Evolutionary conservation across 805 yeast species (phyloP).

Genomic region (Lipomyces anomalus): DNA sequence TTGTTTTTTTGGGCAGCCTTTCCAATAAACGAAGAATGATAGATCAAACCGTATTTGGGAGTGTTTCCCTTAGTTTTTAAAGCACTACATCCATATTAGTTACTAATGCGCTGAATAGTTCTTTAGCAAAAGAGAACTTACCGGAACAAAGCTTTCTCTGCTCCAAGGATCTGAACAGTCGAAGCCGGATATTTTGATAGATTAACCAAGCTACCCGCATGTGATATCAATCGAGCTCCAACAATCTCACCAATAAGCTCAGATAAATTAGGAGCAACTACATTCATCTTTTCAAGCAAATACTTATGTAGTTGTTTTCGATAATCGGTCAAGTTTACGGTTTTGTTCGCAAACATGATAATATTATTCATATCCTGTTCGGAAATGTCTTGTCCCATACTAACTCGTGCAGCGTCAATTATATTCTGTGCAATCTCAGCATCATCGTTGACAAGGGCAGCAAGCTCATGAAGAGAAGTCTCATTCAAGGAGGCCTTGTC

Average conservation of each 20-base stretch:
- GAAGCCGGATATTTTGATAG: constrained; percentile 98
- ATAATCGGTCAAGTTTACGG: constrained; percentile 86
- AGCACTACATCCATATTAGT: constrained; percentile 40
- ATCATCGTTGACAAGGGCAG: constrained; percentile 85
- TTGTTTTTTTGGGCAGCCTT: constrained; percentile 93
- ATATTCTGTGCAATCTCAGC: constrained; percentile 87
- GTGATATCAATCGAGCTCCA: constrained; percentile 97
- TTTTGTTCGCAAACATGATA: constrained; percentile 85
- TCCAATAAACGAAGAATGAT: constrained; percentile 92
- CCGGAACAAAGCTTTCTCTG: constrained; percentile 92
- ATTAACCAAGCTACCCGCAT: constrained; percentile 95
- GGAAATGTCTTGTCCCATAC: constrained; percentile 98
- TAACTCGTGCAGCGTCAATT: constrained; percentile 90
- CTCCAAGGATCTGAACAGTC: constrained; percentile 95
- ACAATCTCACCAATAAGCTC: constrained; percentile 98
- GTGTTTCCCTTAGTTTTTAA: constrained; percentile 94
- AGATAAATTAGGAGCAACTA: constrained; percentile 94
- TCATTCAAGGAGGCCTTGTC: constrained; percentile 74
- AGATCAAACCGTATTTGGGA: constrained; percentile 91
- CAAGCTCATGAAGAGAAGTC: constrained; percentile 68
- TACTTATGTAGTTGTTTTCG: constrained; percentile 77
- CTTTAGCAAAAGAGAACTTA: not conserved
- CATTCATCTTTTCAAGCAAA: constrained; percentile 91
- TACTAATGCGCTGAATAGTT: not conserved
- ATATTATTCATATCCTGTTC: constrained; percentile 93